Evolutionary conservation across 805 yeast species (phyloP), one percentile per base, ranked within the genome.

Genomic region (Wickerhamiella spandovensis): DNA sequence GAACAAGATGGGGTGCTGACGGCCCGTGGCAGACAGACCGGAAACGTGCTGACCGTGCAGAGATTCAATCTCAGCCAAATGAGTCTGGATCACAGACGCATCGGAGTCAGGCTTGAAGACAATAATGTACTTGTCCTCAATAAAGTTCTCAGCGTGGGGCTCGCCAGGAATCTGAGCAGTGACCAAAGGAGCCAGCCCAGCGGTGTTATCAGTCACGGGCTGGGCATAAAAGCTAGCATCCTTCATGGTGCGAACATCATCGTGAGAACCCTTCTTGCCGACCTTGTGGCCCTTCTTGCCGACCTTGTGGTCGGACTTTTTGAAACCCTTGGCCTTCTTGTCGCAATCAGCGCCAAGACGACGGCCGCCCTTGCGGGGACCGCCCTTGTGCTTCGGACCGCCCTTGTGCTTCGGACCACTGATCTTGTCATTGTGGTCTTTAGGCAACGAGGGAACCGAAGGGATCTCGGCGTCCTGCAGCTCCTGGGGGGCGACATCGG

Each of bases 21-120:
- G 48, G 43, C 53, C 54, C 68, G 60, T 67, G 77, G 88, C 58
- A 54, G 52, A 46, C 52, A 63, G 58, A 30, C 53, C 51, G 48
- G 49, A 50, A 49, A 57, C 43, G 52, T 53, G 54, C 45, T 47
- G 54, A 41, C 46, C 58, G 53, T 69, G 69, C 37, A 53, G 51
- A 22, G 47, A 72, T 28, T 73, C 67, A 54, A 85, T 76, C 79
- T 83, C 75, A 61, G 77, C 75, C 62, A 75, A 74, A 71, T 89
- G 95, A 72, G 78, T 75, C 41, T 71, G 69, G 30, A 76, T 70
- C 53, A 76, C 77, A 37, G 77, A 77, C 23, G 73, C 66, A 21
- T 75, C 61, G 32, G 79, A 72, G 48, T 71, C 77, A 49, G 78
- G 76, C 72, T 87, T 88, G 71, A 90, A 80, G 47, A 89, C 88